A percentile compares a stretch with the other conserved stretches of the same genome.
Conservation (phyloP, 371 early-diverging fungal genomes). For the Mortierella sp. region DNA sequence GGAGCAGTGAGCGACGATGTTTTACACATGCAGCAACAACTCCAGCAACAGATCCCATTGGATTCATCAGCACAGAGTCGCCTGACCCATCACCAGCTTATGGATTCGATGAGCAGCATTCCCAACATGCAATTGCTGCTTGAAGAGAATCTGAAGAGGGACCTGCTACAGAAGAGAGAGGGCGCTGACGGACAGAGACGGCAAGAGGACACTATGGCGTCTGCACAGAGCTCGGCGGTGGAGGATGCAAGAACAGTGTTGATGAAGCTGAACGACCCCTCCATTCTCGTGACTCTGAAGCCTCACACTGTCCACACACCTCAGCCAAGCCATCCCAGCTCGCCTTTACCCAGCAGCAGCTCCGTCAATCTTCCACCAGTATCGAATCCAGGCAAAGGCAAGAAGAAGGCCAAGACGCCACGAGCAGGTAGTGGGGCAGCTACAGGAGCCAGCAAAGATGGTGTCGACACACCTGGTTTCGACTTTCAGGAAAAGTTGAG, state of each 20-base stretch:
- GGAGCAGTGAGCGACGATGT: constrained; percentile 38
- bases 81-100: constrained; percentile 35
- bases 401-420: background rate
- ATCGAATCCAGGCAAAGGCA: background rate
- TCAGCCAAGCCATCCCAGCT: background rate
- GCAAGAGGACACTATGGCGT: background rate
- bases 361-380: background rate
- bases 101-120: constrained; percentile 41
- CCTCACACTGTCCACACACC: constrained; percentile 15
- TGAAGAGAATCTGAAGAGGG: constrained; percentile 31
- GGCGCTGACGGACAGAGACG: constrained; percentile 5
- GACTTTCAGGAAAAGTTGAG: background rate
- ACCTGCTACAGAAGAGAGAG: constrained; percentile 1
- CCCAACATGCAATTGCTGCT: constrained; percentile 38
- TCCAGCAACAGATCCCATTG: constrained; percentile 45
- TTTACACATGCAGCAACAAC: constrained; percentile 44
- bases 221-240: background rate
- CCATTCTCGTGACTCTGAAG: constrained; percentile 37
- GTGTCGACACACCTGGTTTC: background rate
- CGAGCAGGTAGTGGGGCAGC: background rate
- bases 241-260: constrained; percentile 9
- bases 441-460: background rate
- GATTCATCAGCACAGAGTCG: constrained; percentile 17
- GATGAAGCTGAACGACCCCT: constrained; percentile 38
- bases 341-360: background rate